Evolutionary conservation across 176 grass and related monocot species (phyloP), one percentile per base, ranked within the genome.

Genomic region (Rhipidocladum racemiflorum): DNA sequence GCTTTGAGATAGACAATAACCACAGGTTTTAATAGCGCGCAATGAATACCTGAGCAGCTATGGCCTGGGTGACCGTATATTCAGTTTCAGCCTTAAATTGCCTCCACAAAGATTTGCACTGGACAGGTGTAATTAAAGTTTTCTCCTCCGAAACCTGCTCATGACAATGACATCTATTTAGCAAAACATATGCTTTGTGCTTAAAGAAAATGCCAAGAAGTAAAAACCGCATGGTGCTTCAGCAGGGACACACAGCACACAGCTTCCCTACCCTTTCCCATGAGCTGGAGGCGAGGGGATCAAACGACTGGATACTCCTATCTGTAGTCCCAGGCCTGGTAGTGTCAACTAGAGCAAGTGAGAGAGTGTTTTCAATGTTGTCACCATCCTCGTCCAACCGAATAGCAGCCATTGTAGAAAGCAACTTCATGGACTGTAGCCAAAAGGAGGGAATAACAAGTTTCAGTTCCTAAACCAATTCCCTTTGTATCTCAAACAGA

Each of bases 81-180:
- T 97, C 94, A 8, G 94, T 97, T 85, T 97, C 94, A 45, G 94
- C 81, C 59, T 97, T 97, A 75, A 97, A 97, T 86, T 97, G 94
- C 36, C 94, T 93, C 94, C 94, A 97, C 55, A 97, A 78, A 87
- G 89, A 91, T 76, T 97, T 97, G 43, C 94, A 97, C 75, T 93
- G 94, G 20, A 97, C 94, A 53, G 94, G 94, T 54, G 94, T 93
- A 43, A 97, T 89, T 83, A 97, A 89, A 69, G 94, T 97, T 80
- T 80, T 93, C 72, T 91, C 91, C 61, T 83, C 77, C 8, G 77
- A 54, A 79, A 97, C 81, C 94, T 97, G 91, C 18, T 80, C 25
- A 38, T 55, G 70, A 32, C 16, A 87, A 84, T 72, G 21, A 3
- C 57, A 40, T 86, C 2, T 74, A 78, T 46, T 80, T 69, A 87